Evolutionary conservation across 2,329 filamentous ascomycete genomes (phyloP).

Genomic region (Zasmidium citrigriseum): DNA sequence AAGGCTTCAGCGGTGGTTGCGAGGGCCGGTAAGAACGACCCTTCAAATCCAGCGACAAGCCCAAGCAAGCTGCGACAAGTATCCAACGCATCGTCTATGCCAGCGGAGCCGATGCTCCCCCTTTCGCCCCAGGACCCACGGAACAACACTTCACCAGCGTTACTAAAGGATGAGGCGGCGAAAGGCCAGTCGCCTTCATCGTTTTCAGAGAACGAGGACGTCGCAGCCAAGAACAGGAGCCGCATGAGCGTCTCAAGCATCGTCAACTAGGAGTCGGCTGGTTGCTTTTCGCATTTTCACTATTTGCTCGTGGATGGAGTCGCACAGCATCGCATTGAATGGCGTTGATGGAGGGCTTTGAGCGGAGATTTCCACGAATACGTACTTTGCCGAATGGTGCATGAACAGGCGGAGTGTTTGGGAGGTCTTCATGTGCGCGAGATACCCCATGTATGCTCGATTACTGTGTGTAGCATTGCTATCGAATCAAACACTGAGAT

Average conservation of each 20-base stretch:
- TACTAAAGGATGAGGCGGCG: neutral
- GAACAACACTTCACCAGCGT: slow-evolving; percentile 23
- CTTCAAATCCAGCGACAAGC: slow-evolving; percentile 17
- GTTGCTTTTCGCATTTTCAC: neutral
- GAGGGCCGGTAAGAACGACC: slow-evolving; percentile 20
- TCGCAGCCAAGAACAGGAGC: slow-evolving; percentile 1
- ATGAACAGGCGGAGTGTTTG: no score
- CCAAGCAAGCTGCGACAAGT: slow-evolving; percentile 34
- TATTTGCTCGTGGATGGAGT: neutral
- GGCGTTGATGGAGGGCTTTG: neutral
- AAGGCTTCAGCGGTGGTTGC: slow-evolving; percentile 24
- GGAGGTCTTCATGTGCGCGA: no score
- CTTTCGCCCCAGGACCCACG: slow-evolving; percentile 26
- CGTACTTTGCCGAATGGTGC: no score
- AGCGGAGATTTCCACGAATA: no score
- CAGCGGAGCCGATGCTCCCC: slow-evolving; percentile 25
- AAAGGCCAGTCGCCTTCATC: neutral
- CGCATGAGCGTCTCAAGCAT: slow-evolving; percentile 21
- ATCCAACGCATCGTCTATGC: slow-evolving; percentile 17
- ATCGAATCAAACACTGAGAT: no score
- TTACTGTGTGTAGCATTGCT: no score
- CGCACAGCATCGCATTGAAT: neutral
- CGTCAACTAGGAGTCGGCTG: slow-evolving; percentile 12
- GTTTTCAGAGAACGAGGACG: slow-evolving; percentile 1
- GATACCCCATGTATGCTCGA: no score